A percentile compares a stretch with the other conserved stretches of the same genome.
Evolutionary conservation across 2,329 filamentous ascomycete species (phyloP).

Genomic region (Coniochaeta sp.): DNA sequence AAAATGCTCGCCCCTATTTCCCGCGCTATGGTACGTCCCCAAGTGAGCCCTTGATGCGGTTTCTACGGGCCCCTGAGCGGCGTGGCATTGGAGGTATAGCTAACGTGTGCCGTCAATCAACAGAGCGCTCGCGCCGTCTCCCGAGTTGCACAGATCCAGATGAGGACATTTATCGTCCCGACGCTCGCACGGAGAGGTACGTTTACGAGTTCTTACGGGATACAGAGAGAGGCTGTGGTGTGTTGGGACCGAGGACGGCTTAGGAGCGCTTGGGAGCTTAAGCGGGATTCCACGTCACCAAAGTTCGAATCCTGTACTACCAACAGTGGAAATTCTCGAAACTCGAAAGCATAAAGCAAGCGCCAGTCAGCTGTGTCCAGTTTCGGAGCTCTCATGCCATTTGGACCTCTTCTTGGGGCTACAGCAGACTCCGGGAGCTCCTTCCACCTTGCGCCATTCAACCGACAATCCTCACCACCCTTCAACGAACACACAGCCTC

Average conservation of each 20-base stretch:
- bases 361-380: neutral
- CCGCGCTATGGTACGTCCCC: conserved; percentile 46
- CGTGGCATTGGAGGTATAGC: neutral
- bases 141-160: conserved; percentile 37
- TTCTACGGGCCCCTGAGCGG: neutral
- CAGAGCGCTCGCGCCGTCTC: conserved; percentile 44
- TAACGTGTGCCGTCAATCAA: conserved; percentile 10
- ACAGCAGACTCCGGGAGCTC: neutral
- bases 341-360: neutral
- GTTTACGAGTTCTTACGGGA: conserved; percentile 16
- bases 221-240: neutral
- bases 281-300: neutral
- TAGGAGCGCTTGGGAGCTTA: neutral
- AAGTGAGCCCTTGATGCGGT: neutral
- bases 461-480: neutral
- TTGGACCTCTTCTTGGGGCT: neutral
- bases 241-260: neutral
- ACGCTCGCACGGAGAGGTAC: conserved; percentile 56
- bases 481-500: neutral
- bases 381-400: neutral
- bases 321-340: neutral
- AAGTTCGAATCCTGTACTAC: neutral
- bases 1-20: conserved; percentile 51
- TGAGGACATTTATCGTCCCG: conserved; percentile 51
- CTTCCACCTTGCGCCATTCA: neutral